Evolutionary conservation across 192 early-diverging fungal genomes (phyloP), one percentile per base, ranked within the genome.

Genomic region (Entomortierella parvispora): DNA sequence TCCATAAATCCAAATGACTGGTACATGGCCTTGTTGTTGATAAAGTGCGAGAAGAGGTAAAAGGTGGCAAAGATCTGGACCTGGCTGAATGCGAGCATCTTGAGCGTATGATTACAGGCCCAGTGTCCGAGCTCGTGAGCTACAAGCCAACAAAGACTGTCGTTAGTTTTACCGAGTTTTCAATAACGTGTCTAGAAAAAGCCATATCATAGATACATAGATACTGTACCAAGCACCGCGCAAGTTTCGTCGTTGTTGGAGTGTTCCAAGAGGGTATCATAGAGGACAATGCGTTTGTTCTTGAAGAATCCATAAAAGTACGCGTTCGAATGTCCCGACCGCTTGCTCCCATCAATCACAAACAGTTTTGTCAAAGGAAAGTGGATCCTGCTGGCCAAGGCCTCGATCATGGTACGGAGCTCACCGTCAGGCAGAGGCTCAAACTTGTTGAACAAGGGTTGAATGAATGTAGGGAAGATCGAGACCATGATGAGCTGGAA

Each of bases 401-500:
- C 88, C 69, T 95, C 92, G 61, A 99, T 97, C 58, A 88, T 87
- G 10, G 67, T 81, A 20, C 91, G 89, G 49, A 99, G 85, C 62
- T 91, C 84, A 42, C 95, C 96, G 15, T 93, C 91, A 4, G 88
- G 86, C 14, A 99, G 85, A 17, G 96, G 91, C 2, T 91, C 91
- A 57, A 96, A 92, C 59, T 93, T 97, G 90, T 98, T 99, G 84
- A 99, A 99, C 60, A 98, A 83, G n/a, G 97, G 97, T 66, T 98
- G 96, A 80, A 99, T 97, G 37, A 96, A 78, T 4, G 96, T 97
- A 18, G 97, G 97, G 75, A 89, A 99, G 55, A 99, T 88, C 12
- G 91, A 86, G 26, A 94, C 90, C 58, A 90, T 79, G 47, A 93
- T 65, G 33, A 94, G 80, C 82, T 91, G 91, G 74, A 93, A 88